Base-by-base conservation (phyloP, 805 yeast species). In the Diddensiella caesifluorescens region DNA sequence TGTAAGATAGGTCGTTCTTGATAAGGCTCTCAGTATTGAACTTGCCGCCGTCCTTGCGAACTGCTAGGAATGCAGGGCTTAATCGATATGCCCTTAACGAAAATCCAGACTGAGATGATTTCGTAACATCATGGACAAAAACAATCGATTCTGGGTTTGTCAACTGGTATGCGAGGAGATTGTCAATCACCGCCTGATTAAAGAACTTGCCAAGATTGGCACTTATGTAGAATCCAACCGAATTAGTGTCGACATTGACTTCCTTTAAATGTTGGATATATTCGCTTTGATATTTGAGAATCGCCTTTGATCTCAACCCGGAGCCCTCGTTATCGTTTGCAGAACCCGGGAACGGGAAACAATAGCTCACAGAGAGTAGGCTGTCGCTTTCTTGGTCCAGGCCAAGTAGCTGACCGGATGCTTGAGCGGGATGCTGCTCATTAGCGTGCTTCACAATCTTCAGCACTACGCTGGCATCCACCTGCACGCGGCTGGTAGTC, bases 221-320 rank as follows among this genome's bases (percentile, higher is more conserved):
- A 33, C 82, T 70, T 57, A 84, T 76, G 65, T 83, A 86, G 87
- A 89, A 86, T 25, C 95, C 95, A 49, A 80, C 74, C 46, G 80
- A 71, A 57, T 79, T 83, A 32, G 77, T 70, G 35, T 88, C 89
- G 46, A 75, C 69, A 37, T 81, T 80, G 47, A 79, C 74, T 42
- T 70, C 72, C 54, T 70, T 75, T 49, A 85, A 72, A 46, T 76
- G 74, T 32, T 75, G 73, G 50, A 81, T 68, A 55, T 83, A 69
- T 35, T 81, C 87, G 39, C 73, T 74, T 60, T 82, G 88, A 65
- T 78, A 87, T 59, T 73, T 75, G 45, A 68, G 66, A 45, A 86
- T 84, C 51, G 78, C 70, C 56, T 76, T 73, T 41, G 79, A 69
- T 42, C 75, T 75, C 22, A 85, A 71, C 15, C 78, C 78, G 13